phyloP scores from a whole-genome alignment of 1,139 yeast species.

The Eremothecium cymbalariae region DNA sequence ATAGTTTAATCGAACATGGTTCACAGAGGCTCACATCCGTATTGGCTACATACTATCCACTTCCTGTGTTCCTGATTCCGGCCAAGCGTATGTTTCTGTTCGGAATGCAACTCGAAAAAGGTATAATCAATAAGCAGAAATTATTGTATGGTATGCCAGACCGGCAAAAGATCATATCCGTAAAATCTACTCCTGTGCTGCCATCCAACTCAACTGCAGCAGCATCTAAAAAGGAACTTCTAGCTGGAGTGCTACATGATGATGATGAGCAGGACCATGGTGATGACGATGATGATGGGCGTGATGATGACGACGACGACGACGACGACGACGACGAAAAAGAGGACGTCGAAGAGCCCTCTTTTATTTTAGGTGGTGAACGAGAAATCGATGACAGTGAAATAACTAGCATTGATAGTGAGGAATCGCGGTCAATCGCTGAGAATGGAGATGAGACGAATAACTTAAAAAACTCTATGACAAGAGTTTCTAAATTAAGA shows the following conservation, averaged over 20 bases:
- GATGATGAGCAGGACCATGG: neutral
- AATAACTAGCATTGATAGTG: neutral
- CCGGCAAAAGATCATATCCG: conserved; percentile 3
- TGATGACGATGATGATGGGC: too few species aligned
- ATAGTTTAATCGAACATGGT: conserved; percentile 53
- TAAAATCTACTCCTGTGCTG: too few species aligned
- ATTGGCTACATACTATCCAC: conserved; percentile 52
- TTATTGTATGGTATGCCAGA: too few species aligned
- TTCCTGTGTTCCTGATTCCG: conserved; percentile 65
- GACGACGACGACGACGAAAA: too few species aligned
- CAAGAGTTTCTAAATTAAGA: conserved; percentile 5
- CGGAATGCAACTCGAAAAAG: conserved; percentile 35
- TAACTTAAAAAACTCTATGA: conserved; percentile 7
- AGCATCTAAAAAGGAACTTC: too few species aligned
- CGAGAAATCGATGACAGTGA: neutral
- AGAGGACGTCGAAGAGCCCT: too few species aligned
- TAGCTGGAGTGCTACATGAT: too few species aligned
- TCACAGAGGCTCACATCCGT: conserved; percentile 57
- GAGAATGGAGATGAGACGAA: conserved; percentile 6
- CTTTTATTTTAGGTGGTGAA: neutral
- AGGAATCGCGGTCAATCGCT: conserved; percentile 2
- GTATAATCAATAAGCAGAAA: conserved; percentile 7
- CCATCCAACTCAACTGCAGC: too few species aligned
- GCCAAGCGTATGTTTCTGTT: conserved; percentile 52
- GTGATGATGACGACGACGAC: too few species aligned